These are phyloP conservation scores for Xerocomus minutiporus DNA, from an alignment of 1,284 basidiomycete species.

Conservation along the genomic window DNA sequence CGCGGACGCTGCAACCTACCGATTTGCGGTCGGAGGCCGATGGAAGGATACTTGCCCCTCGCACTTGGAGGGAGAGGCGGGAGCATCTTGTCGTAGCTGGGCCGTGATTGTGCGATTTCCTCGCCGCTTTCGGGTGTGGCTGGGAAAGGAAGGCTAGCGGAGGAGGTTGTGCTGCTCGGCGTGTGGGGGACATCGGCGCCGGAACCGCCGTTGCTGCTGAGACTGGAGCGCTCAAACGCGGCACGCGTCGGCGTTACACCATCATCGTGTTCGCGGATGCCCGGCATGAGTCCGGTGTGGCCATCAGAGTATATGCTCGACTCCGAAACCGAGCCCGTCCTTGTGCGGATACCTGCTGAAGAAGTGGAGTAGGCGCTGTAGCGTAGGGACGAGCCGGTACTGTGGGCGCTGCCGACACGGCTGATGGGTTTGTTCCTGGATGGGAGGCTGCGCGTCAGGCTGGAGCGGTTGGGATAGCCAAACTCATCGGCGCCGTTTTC, in stretches of 20 bases:
- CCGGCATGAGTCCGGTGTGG: constrained; percentile 21
- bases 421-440: constrained; percentile 22
- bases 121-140: constrained; percentile 37
- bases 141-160: constrained; percentile 43
- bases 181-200: constrained; percentile 27
- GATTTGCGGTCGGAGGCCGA: constrained; percentile 12
- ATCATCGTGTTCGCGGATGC: constrained; percentile 30
- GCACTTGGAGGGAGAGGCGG: constrained; percentile 23
- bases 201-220: constrained; percentile 21
- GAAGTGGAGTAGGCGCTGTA: constrained; percentile 24
- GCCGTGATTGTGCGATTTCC: constrained; percentile 15
- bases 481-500: constrained; percentile 22
- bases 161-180: constrained; percentile 37
- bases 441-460: constrained; percentile 20
- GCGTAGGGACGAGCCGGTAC: constrained; percentile 23
- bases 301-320: constrained; percentile 17
- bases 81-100: constrained; percentile 22
- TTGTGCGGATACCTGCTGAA: constrained; percentile 12
- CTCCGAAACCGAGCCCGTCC: constrained; percentile 18
- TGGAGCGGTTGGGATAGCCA: constrained; percentile 13
- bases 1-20: constrained; percentile 22
- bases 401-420: constrained; percentile 23
- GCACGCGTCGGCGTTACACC: constrained; percentile 28
- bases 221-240: constrained; percentile 26
- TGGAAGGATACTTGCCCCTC: constrained; percentile 20